Conservation (phyloP, 257 asterid species). For the Solanum rostratum region DNA sequence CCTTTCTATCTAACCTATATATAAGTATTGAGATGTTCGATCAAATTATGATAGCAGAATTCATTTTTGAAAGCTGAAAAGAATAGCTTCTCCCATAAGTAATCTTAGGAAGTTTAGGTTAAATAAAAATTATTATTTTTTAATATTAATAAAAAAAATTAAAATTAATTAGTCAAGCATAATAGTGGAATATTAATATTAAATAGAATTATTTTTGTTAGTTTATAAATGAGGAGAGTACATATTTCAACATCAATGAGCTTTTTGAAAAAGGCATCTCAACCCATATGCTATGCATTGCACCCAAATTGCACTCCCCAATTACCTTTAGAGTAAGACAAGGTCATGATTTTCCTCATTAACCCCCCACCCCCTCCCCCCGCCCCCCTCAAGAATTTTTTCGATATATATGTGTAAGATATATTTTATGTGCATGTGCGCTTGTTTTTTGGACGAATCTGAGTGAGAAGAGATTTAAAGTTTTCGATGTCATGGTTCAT, state of each 20-base stretch:
- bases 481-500: fast-evolving
- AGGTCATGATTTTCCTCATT: conserved; percentile 10
- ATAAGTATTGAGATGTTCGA: background rate
- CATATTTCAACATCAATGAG: conserved; percentile 14
- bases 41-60: background rate
- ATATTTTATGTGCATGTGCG: too few relatives aligned
- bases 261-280: conserved; percentile 13
- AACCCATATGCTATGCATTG: conserved; percentile 5
- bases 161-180: background rate
- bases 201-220: background rate
- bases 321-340: conserved; percentile 9
- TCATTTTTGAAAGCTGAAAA: background rate
- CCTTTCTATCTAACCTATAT: too few relatives aligned
- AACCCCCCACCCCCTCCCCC: background rate
- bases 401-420: background rate
- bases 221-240: background rate
- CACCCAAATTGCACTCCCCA: conserved; percentile 4
- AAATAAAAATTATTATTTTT: background rate
- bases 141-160: background rate
- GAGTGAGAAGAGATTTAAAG: background rate
- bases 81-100: background rate
- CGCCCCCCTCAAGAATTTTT: too few relatives aligned
- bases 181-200: background rate
- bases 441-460: background rate
- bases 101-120: background rate